Conservation (phyloP, 2,329 filamentous ascomycete species). For the Talaromyces sp. region DNA sequence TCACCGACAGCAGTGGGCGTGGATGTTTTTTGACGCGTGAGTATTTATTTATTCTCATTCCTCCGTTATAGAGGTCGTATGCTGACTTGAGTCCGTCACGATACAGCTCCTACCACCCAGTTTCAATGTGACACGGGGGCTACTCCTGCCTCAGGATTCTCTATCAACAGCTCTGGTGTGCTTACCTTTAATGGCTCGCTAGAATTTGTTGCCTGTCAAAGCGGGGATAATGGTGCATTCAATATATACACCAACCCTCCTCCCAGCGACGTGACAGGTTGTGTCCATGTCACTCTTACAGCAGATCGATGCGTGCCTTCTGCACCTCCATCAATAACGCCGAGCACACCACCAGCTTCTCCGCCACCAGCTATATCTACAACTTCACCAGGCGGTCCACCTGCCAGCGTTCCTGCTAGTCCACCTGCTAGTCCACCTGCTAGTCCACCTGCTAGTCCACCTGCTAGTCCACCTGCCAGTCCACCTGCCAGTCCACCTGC, state of each 20-base stretch:
- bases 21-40: constrained; percentile 61
- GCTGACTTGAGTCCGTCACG: neutral
- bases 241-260: constrained; percentile 40
- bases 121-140: constrained; percentile 58
- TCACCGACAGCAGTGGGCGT: constrained; percentile 53
- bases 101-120: constrained; percentile 50
- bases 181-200: constrained; percentile 50
- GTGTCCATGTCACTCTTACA: constrained; percentile 32
- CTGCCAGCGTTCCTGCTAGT: neutral
- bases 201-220: constrained; percentile 58
- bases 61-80: neutral
- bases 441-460: neutral
- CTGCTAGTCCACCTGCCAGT: neutral
- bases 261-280: constrained; percentile 28
- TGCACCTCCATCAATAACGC: neutral
- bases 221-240: constrained; percentile 37
- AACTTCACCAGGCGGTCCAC: neutral
- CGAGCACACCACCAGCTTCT: neutral
- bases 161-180: constrained; percentile 49
- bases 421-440: neutral
- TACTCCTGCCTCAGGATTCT: constrained; percentile 51
- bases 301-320: constrained; percentile 35
- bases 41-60: constrained; percentile 20
- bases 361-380: constrained; percentile 12
- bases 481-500: constrained; percentile 3